phyloP scores from a whole-genome alignment of 1,284 basidiomycete species.

The Naganishia sp. region DNA sequence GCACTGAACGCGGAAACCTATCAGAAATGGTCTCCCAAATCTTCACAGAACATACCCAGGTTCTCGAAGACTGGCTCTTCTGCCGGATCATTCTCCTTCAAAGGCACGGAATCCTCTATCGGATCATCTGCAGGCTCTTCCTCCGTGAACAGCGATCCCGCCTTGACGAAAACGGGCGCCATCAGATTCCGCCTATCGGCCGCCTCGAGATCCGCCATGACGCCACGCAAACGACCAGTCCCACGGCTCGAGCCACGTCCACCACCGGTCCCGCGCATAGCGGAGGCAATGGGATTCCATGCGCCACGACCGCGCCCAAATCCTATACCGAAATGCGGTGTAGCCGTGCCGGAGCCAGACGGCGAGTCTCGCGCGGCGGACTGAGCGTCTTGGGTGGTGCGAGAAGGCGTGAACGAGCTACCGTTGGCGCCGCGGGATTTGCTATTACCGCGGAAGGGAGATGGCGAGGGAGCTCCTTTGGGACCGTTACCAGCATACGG shows the following conservation, averaged over 20 bases:
- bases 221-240: constrained; percentile 4
- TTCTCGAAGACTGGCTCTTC: not conserved
- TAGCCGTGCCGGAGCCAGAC: constrained; percentile 17
- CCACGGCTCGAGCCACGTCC: constrained; percentile 1
- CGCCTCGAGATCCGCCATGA: constrained; percentile 26
- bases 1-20: not conserved
- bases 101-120: constrained; percentile 19
- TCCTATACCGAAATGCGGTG: constrained; percentile 25
- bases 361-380: constrained; percentile 1
- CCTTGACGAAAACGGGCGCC: constrained; percentile 53
- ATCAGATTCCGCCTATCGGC: constrained; percentile 37
- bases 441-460: constrained; percentile 14
- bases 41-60: not conserved
- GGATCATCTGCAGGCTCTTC: constrained; percentile 36
- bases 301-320: constrained; percentile 18
- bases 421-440: constrained; percentile 4
- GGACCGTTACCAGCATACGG: not conserved
- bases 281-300: constrained; percentile 7
- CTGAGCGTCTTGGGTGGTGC: not conserved
- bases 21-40: no score
- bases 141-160: constrained; percentile 52
- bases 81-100: not conserved
- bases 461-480: not conserved
- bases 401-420: constrained; percentile 13
- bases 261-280: not conserved